Conservation (phyloP, 345 rosid species). For the Sonneratia alba region DNA sequence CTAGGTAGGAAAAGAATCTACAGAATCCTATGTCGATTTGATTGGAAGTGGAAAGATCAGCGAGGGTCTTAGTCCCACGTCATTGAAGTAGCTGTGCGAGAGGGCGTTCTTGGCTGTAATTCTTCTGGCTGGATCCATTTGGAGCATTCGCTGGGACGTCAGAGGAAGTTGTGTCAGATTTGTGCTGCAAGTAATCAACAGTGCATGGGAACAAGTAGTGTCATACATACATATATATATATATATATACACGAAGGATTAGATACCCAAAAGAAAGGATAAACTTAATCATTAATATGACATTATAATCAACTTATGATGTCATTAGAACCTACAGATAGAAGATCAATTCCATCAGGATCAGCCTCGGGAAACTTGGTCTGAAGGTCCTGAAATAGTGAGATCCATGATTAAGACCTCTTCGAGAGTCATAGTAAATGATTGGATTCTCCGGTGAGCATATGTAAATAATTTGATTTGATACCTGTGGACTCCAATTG, state of each 20-base stretch:
- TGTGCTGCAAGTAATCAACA: not conserved
- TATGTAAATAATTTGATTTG: not conserved
- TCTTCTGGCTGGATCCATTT: slow-evolving; percentile 87
- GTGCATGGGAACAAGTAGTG: not conserved
- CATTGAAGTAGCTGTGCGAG: slow-evolving; percentile 86
- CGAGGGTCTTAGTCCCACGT: slow-evolving; percentile 18
- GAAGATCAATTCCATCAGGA: slow-evolving; percentile 67
- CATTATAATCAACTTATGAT: not conserved
- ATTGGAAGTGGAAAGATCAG: too few relatives aligned
- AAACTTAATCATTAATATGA: not conserved
- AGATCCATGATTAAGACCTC: not conserved
- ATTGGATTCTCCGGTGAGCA: not conserved
- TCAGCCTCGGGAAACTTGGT: slow-evolving; percentile 59
- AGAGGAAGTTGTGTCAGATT: not conserved
- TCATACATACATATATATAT: too few relatives aligned
- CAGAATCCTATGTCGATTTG: not conserved
- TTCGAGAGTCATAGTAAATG: not conserved
- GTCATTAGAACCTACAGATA: slow-evolving; percentile 50
- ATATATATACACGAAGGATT: too few relatives aligned
- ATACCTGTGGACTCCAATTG: slow-evolving; percentile 67
- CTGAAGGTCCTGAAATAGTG: slow-evolving; percentile 43
- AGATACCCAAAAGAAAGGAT: not conserved
- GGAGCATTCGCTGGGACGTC: slow-evolving; percentile 73
- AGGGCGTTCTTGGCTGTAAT: slow-evolving; percentile 76
- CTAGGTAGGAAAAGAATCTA: not conserved